Evolutionary conservation across 1,284 basidiomycete species (phyloP).

Genomic region (Trichosporon asahii): DNA sequence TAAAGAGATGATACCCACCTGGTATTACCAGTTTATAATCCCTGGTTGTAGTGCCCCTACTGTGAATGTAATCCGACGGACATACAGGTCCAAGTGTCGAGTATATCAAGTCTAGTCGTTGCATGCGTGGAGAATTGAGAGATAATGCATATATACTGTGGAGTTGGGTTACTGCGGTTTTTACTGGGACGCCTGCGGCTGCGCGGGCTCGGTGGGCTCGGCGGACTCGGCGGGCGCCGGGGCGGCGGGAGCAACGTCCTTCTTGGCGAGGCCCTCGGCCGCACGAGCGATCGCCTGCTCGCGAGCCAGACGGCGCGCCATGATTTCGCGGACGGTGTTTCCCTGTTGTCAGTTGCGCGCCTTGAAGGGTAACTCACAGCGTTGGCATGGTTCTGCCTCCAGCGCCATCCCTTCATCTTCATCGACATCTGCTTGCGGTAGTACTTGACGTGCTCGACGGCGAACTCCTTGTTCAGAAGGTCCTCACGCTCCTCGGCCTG

Average conservation of each 20-base stretch:
- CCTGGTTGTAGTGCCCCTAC: background rate
- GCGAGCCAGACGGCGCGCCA: slow-evolving; percentile 55
- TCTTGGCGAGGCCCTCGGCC: background rate
- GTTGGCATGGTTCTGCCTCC: slow-evolving; percentile 46
- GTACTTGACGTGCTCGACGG: slow-evolving; percentile 57
- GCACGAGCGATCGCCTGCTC: slow-evolving; percentile 55
- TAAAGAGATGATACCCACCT: background rate
- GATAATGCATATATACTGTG: slow-evolving; percentile 7
- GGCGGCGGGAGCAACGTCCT: background rate
- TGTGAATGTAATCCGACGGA: background rate
- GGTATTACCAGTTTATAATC: background rate
- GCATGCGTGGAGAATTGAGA: slow-evolving; percentile 1
- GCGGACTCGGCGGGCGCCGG: too few relatives aligned
- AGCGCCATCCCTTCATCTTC: slow-evolving; percentile 46
- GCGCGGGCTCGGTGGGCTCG: background rate
- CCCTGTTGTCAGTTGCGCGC: slow-evolving; percentile 33
- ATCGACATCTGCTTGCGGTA: slow-evolving; percentile 42
- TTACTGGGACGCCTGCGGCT: background rate
- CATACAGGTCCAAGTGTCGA: background rate
- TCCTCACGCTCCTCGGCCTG: slow-evolving; percentile 59
- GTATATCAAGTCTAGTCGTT: background rate
- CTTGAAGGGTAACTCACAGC: slow-evolving; percentile 33
- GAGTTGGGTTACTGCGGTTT: background rate
- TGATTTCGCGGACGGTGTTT: slow-evolving; percentile 45
- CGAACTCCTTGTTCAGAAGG: slow-evolving; percentile 62